Base-by-base conservation (phyloP, 1,139 yeast species). In the Protomyces gravidus region DNA sequence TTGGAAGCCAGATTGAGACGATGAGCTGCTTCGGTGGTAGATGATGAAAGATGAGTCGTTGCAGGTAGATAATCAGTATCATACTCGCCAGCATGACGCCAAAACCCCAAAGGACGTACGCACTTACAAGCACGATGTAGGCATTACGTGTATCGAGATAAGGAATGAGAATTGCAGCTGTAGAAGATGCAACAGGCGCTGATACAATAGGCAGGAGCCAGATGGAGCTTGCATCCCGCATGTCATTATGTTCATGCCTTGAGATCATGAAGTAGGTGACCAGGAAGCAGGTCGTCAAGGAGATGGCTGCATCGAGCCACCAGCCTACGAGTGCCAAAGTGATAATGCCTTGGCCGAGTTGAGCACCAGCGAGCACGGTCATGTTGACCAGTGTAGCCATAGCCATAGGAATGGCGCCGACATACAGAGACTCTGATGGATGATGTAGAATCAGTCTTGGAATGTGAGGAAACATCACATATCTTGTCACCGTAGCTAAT, bases 331-430 rank as follows among this genome's bases (percentile, higher is more conserved):
- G 40, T 3, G 53, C 53, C 5, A 55, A 17, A 5, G 53, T 47
- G 15, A 48, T 39, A 5, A 49, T 11, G 3, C 53, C 53, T 17
- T 45, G 32, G 5, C 59, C 59, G 27, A 33, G 45, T 26, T 48
- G 53, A 11, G 27, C 48, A 19, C 53, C 59, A 15, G 53, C 50
- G 13, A 17, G 30, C 2, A 55, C 28, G 5, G 59, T 39, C 59
- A 55, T 55, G 42, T 55, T 55, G 28, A 55, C 53, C 15, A 55
- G 48, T n/a, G 59, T 55, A 6, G 53, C 53, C 53, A 50, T 39
- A 9, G 53, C 59, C 59, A 55, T 55, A 4, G 59, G 59, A 6
- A 55, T 51, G 6, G 59, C 47, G 5, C 59, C 59, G n/a, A 55
- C 53, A 25, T 48, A 47, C 49, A 55, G 48, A 3, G 53, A 48